phyloP scores from a whole-genome alignment of 805 yeast species.

The Starmerella riodocensis region DNA sequence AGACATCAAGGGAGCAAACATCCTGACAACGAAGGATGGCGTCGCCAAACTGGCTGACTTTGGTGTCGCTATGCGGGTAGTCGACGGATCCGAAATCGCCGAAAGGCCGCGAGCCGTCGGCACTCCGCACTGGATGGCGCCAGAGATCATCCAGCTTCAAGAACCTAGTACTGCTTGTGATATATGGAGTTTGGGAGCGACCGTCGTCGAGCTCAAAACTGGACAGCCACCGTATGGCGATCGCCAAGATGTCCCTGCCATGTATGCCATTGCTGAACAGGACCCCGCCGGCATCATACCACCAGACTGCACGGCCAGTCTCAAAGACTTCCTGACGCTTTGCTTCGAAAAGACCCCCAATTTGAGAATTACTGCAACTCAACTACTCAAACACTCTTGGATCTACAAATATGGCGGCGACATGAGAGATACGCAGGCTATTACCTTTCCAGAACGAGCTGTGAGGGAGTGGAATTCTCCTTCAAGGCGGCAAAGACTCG shows the following conservation, averaged over 20 bases:
- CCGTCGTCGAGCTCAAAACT: constrained; percentile 72
- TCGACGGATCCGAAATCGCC: constrained; percentile 13
- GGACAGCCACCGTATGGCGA: constrained; percentile 81
- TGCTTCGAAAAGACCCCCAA: constrained; percentile 64
- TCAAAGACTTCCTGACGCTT: constrained; percentile 45
- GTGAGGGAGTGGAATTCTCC: constrained; percentile 25
- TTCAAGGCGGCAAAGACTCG: constrained; percentile 12
- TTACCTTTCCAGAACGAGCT: constrained; percentile 23
- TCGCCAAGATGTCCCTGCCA: constrained; percentile 59
- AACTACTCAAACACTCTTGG: constrained; percentile 53
- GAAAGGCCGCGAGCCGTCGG: constrained; percentile 41
- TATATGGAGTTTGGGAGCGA: constrained; percentile 81
- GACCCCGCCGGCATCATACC: constrained; percentile 50
- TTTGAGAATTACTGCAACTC: constrained; percentile 42
- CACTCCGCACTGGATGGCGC: constrained; percentile 98
- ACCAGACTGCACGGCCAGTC: constrained; percentile 29
- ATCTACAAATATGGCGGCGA: constrained; percentile 25
- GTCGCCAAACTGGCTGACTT: constrained; percentile 63
- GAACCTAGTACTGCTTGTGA: constrained; percentile 73
- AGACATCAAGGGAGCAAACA: constrained; percentile 66
- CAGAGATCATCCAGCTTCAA: constrained; percentile 74
- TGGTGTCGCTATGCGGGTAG: constrained; percentile 48
- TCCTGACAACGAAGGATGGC: constrained; percentile 46
- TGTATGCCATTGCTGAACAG: constrained; percentile 72
- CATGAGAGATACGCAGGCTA: neutral